Base-by-base conservation (phyloP, 257 asterid species). In the Datura wrightii region DNA sequence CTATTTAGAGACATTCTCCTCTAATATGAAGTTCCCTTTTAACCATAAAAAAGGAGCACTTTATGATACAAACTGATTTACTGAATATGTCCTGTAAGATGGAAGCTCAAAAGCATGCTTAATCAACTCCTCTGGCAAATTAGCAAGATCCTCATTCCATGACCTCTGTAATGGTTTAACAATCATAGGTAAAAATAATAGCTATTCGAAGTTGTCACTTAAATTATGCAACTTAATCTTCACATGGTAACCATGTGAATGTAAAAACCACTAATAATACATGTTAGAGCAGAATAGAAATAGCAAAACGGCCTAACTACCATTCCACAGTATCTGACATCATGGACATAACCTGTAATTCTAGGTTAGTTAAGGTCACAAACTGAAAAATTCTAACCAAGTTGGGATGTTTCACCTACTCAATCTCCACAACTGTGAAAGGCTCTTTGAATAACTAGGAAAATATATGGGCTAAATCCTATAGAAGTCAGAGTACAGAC, bases 31-130 rank as follows among this genome's bases (percentile, higher is more conserved):
- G 55, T 8, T 5, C 18, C 3, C 44, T 39, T 83, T 58, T 37
- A 66, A 34, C 79, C 72, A 80, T 71, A 58, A 24, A 63, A 56
- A 79, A 41, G 50, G 62, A 70, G 18, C 31, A 31, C 72, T 84
- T 63, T 54, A 71, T 16, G 60, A 62, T 14, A 58, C 44, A 34
- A 87, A 84, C 82, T 63, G 37, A 55, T 65, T 72, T 80, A 69
- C 87, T 80, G 71, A 83, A 87, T 87, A 90, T 92, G 93, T 92
- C 87, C 52, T 82, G 79, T 86, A 81, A 54, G 95, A 89, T 67
- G 94, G 93, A 86, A 91, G 89, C 83, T 90, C 92, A 89, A 91
- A 87, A 88, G 88, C 89, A 65, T 85, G 90, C 87, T 89, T 89
- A 85, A 86, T 69, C 84, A 76, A 41, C 80, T 87, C 83, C 88